These are phyloP conservation scores for Fusarium pseudonygamai DNA, from an alignment of 2,329 filamentous ascomycete species.

Conservation along the genomic window DNA sequence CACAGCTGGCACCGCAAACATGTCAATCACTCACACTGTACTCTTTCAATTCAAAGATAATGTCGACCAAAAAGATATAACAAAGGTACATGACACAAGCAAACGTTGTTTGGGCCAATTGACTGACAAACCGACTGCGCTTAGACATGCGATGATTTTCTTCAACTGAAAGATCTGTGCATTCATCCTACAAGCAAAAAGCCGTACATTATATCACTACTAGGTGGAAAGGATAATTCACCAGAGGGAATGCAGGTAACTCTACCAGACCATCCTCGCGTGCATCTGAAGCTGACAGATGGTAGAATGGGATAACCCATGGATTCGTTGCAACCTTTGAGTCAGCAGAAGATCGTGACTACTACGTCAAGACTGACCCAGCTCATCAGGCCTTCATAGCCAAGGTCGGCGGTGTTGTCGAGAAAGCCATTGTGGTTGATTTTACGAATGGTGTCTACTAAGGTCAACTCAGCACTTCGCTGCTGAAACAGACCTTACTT, in stretches of 20 bases:
- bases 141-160: constrained; percentile 4
- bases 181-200: constrained; percentile 1
- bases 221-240: constrained; percentile 15
- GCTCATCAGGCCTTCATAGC: constrained; percentile 69
- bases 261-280: rapidly evolving
- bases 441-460: constrained; percentile 61
- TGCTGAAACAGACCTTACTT: too few relatives aligned
- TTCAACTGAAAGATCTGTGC: constrained; percentile 10
- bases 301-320: constrained; percentile 71
- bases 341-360: constrained; percentile 70
- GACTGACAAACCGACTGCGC: not conserved
- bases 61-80: not conserved
- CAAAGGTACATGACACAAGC: not conserved
- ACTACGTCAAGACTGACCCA: constrained; percentile 73
- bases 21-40: constrained; percentile 11
- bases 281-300: not conserved
- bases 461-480: not conserved
- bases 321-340: constrained; percentile 75
- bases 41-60: constrained; percentile 17
- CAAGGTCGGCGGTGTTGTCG: constrained; percentile 56
- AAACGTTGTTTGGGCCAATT: rapidly evolving
- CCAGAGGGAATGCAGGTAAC: constrained; percentile 15
- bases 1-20: not conserved
- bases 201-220: constrained; percentile 3
- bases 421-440: constrained; percentile 68